Evolutionary conservation across 306 rosid species (phyloP), one percentile per base, ranked within the genome.

Genomic region (Cicer bijugum): DNA sequence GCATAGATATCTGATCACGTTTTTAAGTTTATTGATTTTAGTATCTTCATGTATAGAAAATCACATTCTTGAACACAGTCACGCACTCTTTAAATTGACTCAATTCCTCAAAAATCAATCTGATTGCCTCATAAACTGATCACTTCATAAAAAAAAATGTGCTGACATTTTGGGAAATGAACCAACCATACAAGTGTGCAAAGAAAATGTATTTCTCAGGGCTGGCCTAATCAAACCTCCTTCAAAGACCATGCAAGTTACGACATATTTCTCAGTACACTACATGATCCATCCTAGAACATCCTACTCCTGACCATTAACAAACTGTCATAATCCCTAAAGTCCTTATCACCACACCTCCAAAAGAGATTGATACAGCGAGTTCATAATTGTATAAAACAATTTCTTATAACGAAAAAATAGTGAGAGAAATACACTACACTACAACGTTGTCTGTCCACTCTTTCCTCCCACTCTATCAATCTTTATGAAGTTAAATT

Each of bases 401-500:
- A 12, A 35, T 6, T 15, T 4, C 10, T 19, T 46, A 15, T 11
- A 20, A 5, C 8, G n/a, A 53, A 20, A 48, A 48, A 64, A 3
- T 1, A 0, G 12, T 17, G 35, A 64, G 16, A 9, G 44, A 67
- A 12, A n/a, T 14, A 23, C 56, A 66, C 8, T 23, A 39, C 55
- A 42, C 28, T 23, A 23, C 3, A 23, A 53, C 73, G 40, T 23
- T 14, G 7, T 15, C 53, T 64, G 19, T 11, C 57, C 59, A 11
- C 9, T 45, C 10, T 16, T 57, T 58, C 69, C 52, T 6, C 38
- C 37, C 62, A 58, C 44, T 17, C 19, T 12, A 35, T 35, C 44
- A 77, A 46, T 47, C 8, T 35, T 46, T 67, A 11, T 44, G 45
- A 33, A 51, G n/a, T 52, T 65, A 75, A 63, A 40, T 9, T 39